A percentile compares a stretch with the other conserved stretches of the same genome.
phyloP scores from a whole-genome alignment of 352 stramenopile genomes.

The Phytophthora sojae region DNA sequence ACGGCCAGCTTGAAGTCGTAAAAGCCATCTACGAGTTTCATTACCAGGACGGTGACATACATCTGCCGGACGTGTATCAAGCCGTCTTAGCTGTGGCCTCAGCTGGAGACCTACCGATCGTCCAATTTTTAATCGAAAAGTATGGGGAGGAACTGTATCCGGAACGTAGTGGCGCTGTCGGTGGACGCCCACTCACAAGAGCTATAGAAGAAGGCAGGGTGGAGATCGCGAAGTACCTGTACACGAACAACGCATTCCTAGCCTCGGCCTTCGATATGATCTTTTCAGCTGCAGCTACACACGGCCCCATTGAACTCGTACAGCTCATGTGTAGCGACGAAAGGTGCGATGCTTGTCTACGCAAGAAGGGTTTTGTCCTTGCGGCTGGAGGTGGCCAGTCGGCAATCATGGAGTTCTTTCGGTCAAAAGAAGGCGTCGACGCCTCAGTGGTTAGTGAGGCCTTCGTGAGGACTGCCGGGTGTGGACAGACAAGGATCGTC shows the following conservation, averaged over 20 bases:
- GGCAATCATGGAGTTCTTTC: neutral
- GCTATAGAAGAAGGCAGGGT: neutral
- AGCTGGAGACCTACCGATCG: neutral
- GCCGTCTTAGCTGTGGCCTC: neutral
- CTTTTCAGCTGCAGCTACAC: slow-evolving; percentile 1
- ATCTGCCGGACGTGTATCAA: neutral
- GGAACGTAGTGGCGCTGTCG: neutral
- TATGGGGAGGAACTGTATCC: slow-evolving; percentile 3
- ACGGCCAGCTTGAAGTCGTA: neutral
- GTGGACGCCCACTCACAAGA: neutral
- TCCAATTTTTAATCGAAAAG: neutral
- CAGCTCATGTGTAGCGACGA: neutral
- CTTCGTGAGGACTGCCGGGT: neutral
- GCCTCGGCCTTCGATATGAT: neutral
- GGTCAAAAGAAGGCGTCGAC: neutral
- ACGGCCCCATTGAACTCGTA: slow-evolving; percentile 1
- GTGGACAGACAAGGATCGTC: neutral
- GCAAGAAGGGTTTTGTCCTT: neutral
- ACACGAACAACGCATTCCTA: neutral
- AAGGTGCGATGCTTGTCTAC: neutral
- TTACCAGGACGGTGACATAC: neutral
- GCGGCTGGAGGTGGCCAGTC: neutral
- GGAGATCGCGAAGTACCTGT: slow-evolving; percentile 4
- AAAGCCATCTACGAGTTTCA: neutral
- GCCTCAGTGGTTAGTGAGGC: neutral